phyloP scores from a whole-genome alignment of 371 early-diverging fungal genomes.

The Furculomyces boomerangus region DNA sequence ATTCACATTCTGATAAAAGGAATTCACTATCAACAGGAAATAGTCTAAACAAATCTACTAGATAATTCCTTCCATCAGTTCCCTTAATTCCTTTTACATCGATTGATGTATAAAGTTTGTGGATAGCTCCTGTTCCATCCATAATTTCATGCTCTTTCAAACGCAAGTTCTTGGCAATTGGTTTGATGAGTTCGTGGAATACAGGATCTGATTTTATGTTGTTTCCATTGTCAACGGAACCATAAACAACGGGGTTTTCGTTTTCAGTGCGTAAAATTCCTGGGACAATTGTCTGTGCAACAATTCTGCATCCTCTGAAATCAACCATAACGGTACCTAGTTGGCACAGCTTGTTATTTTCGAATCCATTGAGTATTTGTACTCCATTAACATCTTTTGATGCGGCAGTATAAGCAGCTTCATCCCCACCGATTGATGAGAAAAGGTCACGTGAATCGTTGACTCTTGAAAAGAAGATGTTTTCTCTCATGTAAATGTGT shows the following conservation, averaged over 20 bases:
- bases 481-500: conserved; percentile 85
- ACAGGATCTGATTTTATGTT: conserved; percentile 42
- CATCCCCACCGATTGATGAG: conserved; percentile 68
- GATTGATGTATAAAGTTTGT: conserved; percentile 53
- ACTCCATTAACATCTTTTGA: conserved; percentile 88
- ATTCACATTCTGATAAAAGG: conserved; percentile 47
- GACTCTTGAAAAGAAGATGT: conserved; percentile 85
- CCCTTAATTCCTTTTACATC: conserved; percentile 87
- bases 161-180: conserved; percentile 60
- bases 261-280: conserved; percentile 55
- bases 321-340: conserved; percentile 81
- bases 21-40: conserved; percentile 82
- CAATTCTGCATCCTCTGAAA: conserved; percentile 73
- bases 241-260: conserved; percentile 67
- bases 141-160: conserved; percentile 53
- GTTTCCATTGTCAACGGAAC: conserved; percentile 67
- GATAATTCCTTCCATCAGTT: conserved; percentile 75
- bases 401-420: conserved; percentile 81
- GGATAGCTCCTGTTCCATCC: conserved; percentile 41
- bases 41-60: conserved; percentile 79
- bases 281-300: conserved; percentile 87
- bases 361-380: conserved; percentile 49
- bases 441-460: conserved; percentile 75
- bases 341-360: conserved; percentile 57
- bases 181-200: conserved; percentile 53